Conservation (phyloP, 345 rosid genomes). For the Combretum micranthum region DNA sequence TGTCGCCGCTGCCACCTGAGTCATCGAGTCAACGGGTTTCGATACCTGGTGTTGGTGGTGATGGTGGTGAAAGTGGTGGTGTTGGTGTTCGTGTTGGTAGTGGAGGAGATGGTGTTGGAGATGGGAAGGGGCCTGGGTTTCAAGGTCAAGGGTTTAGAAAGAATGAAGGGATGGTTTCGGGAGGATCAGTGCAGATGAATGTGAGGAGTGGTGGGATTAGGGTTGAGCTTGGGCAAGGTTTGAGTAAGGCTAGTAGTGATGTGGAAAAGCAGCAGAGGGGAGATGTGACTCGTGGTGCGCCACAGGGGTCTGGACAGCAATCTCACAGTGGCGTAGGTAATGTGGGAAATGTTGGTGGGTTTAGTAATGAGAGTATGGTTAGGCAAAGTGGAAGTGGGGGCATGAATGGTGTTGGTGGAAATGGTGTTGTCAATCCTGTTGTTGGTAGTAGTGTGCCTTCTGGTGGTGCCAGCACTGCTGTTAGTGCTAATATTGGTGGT, state of each 20-base stretch:
- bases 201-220: slow-evolving; percentile 44
- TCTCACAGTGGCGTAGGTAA: slow-evolving; percentile 11
- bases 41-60: slow-evolving; percentile 33
- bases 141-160: slow-evolving; percentile 33
- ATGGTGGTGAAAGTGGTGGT: slow-evolving; percentile 16
- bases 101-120: slow-evolving; percentile 23
- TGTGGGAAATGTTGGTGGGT: slow-evolving; percentile 14
- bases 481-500: slow-evolving; percentile 8
- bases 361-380: slow-evolving; percentile 28
- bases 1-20: neutral
- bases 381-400: slow-evolving; percentile 29
- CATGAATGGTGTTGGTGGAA: slow-evolving; percentile 25
- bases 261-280: slow-evolving; percentile 33
- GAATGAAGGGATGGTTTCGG: slow-evolving; percentile 22
- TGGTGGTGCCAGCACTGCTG: slow-evolving; percentile 14
- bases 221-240: slow-evolving; percentile 49
- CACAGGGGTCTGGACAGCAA: slow-evolving; percentile 18
- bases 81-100: slow-evolving; percentile 16
- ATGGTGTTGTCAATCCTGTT: slow-evolving; percentile 21
- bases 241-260: slow-evolving; percentile 15
- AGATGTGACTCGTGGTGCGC: slow-evolving; percentile 11
- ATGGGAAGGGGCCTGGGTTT: slow-evolving; percentile 21
- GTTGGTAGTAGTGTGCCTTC: slow-evolving; percentile 22
- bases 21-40: slow-evolving; percentile 19
- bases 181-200: slow-evolving; percentile 13